These are phyloP conservation scores for Ceriops zippeliana DNA, from an alignment of 345 rosid genomes.

Conservation along the genomic window DNA sequence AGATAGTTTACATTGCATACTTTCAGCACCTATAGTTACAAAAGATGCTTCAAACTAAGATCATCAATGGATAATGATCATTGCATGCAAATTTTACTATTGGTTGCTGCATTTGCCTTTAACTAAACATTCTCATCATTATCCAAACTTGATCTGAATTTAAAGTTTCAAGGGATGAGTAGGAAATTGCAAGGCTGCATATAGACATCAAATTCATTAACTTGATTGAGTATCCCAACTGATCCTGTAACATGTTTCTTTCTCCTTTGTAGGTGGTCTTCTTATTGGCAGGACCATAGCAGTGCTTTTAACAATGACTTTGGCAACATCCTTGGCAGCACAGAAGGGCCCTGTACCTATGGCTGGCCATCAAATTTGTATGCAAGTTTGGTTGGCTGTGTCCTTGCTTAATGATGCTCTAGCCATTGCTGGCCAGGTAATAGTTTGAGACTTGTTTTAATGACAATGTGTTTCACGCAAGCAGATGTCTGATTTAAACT, in stretches of 20 bases:
- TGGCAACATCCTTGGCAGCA: slow-evolving; percentile 87
- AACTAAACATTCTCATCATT: no score
- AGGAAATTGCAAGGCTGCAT: neutral
- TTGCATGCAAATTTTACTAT: no score
- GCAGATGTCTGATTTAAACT: neutral
- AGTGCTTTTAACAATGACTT: slow-evolving; percentile 67
- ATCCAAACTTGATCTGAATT: no score
- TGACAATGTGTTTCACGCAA: neutral
- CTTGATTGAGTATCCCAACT: neutral
- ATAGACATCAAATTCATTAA: neutral
- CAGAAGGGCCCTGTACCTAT: slow-evolving; percentile 76
- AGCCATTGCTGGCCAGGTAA: slow-evolving; percentile 95
- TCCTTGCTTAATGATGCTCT: slow-evolving; percentile 92
- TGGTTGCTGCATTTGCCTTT: no score
- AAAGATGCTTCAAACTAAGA: neutral
- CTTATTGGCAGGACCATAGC: slow-evolving; percentile 87
- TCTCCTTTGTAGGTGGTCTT: slow-evolving; percentile 62
- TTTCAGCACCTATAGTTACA: neutral
- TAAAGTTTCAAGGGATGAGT: no score
- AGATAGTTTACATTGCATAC: neutral
- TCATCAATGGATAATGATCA: no score
- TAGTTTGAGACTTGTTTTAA: neutral
- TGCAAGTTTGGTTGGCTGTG: slow-evolving; percentile 85
- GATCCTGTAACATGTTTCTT: slow-evolving; percentile 5
- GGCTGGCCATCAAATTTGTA: slow-evolving; percentile 95